Evolutionary conservation across 768 basidiomycete species (phyloP).

Genomic region (Cyathus striatus): DNA sequence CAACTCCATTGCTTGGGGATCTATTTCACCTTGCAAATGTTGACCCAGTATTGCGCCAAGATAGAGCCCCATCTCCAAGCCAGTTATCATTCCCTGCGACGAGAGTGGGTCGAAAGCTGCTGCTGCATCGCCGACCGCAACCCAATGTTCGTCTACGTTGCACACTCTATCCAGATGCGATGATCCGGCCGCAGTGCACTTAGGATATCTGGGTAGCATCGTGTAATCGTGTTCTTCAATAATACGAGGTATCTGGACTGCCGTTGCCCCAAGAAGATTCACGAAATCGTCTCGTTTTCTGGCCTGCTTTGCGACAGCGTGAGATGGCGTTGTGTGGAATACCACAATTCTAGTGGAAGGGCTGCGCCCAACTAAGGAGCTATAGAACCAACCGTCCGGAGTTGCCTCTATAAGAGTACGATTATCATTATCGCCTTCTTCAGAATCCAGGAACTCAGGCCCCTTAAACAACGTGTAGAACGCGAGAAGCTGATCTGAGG

Average conservation of each 20-base stretch:
- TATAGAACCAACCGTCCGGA: conserved; percentile 28
- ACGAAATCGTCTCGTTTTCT: conserved; percentile 21
- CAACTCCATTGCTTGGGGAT: conserved; percentile 1
- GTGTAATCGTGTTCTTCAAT: conserved; percentile 15
- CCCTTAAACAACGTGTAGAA: conserved; percentile 22
- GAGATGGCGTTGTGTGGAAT: conserved; percentile 23
- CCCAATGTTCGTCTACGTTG: conserved; percentile 15
- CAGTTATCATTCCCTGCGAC: conserved; percentile 33
- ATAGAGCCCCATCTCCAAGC: conserved; percentile 20
- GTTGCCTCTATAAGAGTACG: conserved; percentile 31
- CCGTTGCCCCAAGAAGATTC: conserved; percentile 17
- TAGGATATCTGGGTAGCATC: conserved; percentile 10
- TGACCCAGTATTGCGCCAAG: conserved; percentile 14
- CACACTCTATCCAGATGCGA: conserved; percentile 17
- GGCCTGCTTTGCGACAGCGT: conserved; percentile 16
- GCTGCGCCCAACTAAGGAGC: conserved; percentile 19
- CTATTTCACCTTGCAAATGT: conserved; percentile 3
- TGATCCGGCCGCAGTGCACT: conserved; percentile 23
- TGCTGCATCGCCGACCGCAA: conserved; percentile 31
- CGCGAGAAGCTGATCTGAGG: conserved; percentile 20
- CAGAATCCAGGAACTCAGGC: conserved; percentile 6
- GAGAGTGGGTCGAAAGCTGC: conserved; percentile 34
- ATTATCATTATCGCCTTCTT: conserved; percentile 13
- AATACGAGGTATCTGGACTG: conserved; percentile 15
- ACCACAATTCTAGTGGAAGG: conserved; percentile 23